Evolutionary conservation across 2,329 filamentous ascomycete genomes (phyloP), one percentile per base, ranked within the genome.

Genomic region (Neoarthrinium moseri): DNA sequence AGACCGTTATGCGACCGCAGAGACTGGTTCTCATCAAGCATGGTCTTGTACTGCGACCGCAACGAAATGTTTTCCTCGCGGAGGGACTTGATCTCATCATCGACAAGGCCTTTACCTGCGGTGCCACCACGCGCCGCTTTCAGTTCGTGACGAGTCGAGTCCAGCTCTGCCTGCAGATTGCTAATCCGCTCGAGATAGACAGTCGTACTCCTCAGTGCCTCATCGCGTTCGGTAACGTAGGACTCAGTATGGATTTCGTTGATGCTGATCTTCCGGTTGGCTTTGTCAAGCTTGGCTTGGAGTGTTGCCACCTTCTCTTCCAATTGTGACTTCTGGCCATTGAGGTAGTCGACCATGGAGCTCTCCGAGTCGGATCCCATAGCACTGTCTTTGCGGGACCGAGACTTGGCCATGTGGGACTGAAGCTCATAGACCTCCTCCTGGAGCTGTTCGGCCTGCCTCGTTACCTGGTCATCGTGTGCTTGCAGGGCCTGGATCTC

Each of bases 191-290:
- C 70, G 43, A 61, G 53, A 23, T 63, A 62, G 41, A 81, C 73
- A 22, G 79, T 78, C 5, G 84, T 71, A 55, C 84, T 83, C 42
- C 74, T 75, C 39, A 86, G 71, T 29, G 85, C 77, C 37, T 81
- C 80, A 53, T 88, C 84, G 23, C 83, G 77, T 62, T 89, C 86
- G 23, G 78, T 73, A 3, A 74, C 73, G 33, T 87, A 66, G 4
- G 81, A 77, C 50, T 84, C 79, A 48, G 78, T 82, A 50, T 83
- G 77, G 43, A 83, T 81, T 41, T 86, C 81, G 27, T 77, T 73
- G n/a, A 81, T 72, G 49, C 76, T 80, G 20, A 79, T 69, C 57
- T 84, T 84, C 35, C 78, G 78, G 45, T 83, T 81, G 29, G 79
- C 74, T 51, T 83, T 75, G 48, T 86, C 81, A 2, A 88, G 68